These are phyloP conservation scores for Scedosporium dehoogii DNA, from an alignment of 2,329 filamentous ascomycete genomes.

Conservation along the genomic window DNA sequence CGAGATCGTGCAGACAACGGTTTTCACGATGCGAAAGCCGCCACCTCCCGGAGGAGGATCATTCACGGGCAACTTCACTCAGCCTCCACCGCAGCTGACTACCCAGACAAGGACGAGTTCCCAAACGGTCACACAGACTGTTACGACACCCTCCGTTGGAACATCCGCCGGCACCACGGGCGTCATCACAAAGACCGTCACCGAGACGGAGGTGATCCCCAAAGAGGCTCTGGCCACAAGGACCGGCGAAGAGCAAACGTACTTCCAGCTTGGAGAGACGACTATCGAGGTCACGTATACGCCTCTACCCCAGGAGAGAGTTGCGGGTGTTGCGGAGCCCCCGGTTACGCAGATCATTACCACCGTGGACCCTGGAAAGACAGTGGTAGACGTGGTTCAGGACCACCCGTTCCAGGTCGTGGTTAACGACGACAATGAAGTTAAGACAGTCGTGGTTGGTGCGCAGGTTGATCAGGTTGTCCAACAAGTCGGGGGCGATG, in stretches of 20 bases:
- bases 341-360: constrained; percentile 15
- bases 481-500: constrained; percentile 3
- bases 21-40: background rate
- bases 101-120: background rate
- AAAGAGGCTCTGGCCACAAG: background rate
- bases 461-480: constrained; percentile 5
- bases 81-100: background rate
- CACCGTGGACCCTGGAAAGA: constrained; percentile 12
- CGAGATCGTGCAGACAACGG: background rate
- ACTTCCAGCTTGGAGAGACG: constrained; percentile 12
- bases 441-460: constrained; percentile 8
- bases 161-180: background rate
- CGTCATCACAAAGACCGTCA: background rate
- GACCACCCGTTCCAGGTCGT: constrained; percentile 7
- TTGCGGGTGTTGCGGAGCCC: background rate
- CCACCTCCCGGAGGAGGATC: background rate
- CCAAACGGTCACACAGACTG: background rate
- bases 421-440: constrained; percentile 7
- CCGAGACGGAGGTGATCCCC: background rate
- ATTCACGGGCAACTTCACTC: background rate
- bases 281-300: constrained; percentile 15
- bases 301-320: constrained; percentile 2
- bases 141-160: background rate
- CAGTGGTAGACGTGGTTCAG: constrained; percentile 10
- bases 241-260: background rate